Evolutionary conservation across 1,284 basidiomycete genomes (phyloP), one percentile per base, ranked within the genome.

Genomic region (Coniferiporia weirii): DNA sequence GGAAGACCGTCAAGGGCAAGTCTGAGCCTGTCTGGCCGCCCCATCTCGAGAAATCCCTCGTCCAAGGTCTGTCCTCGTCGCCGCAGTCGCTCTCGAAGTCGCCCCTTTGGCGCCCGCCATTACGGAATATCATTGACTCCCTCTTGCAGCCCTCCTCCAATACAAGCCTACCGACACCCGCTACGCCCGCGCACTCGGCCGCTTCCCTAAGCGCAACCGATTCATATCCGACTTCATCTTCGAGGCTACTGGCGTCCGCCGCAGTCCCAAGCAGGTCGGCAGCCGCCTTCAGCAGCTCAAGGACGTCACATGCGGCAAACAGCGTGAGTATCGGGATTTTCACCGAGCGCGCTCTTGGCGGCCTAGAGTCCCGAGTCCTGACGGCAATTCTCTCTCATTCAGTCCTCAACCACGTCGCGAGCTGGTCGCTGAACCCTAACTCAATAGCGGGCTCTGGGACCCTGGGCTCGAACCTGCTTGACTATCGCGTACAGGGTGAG

Each of bases 1-100:
- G 85, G 85, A 89, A 88, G 71, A 87, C 85, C 0, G 71, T 84
- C 60, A 80, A 81, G 69, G 86, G 85, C 60, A 73, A 73, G 66
- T 80, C 83, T 36, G 86, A 88, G 67, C 78, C 84, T 45, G 85
- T 89, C 44, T 89, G 86, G 86, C 87, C 87, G 44, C 85, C 84
- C 19, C 79, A 85, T 65, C 81, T 90, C 57, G 88, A 90, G 73
- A 84, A 83, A 45, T 84, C 84, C 54, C 75, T 90, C 64, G 79
- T 90, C 59, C 83, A 88, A 78, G 87, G 87, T 85, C 63, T 40
- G 72, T 64, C 3, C 19, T 35, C 27, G 15, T 45, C 9, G 34
- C 44, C 48, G 27, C 27, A 27, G 27, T 51, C 44, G 12, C 19
- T 50, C 5, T 5, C 12, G 5, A 45, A n/a, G 8, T 45, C 6